Evolutionary conservation across 164 flowering plant genomes (phyloP).

Genomic region (Umbilicus rupestris): DNA sequence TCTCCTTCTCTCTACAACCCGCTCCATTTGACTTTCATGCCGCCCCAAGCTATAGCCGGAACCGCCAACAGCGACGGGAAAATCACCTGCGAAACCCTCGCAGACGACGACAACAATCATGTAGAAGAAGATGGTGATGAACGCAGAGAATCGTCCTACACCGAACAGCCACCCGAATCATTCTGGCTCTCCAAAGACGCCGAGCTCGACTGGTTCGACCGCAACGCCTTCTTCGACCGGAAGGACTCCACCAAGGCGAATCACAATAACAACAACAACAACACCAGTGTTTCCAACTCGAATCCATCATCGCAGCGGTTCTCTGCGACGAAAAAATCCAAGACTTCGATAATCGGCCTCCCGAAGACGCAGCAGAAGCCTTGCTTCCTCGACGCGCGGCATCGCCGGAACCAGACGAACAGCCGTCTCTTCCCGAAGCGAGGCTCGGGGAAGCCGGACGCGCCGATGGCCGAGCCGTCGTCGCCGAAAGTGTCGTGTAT

Average conservation of each 20-base stretch:
- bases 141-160: conserved; percentile 5
- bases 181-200: conserved; percentile 63
- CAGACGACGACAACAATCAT: not conserved
- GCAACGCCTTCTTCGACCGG: conserved; percentile 38
- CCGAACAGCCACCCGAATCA: conserved; percentile 65
- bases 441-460: conserved; percentile 20
- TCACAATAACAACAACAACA: not conserved
- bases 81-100: not conserved
- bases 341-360: conserved; percentile 47
- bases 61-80: not conserved
- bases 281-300: not conserved
- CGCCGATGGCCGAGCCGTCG: conserved; percentile 41
- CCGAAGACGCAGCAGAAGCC: conserved; percentile 48
- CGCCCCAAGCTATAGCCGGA: not conserved
- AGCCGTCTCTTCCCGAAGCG: conserved; percentile 40
- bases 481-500: conserved; percentile 87
- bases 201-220: conserved; percentile 72
- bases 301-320: conserved; percentile 37
- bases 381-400: conserved; percentile 19
- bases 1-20: not conserved
- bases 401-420: conserved; percentile 19
- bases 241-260: conserved; percentile 9
- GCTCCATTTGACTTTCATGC: not conserved
- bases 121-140: not conserved
- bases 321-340: conserved; percentile 31